Evolutionary conservation across 352 stramenopile species (phyloP), one percentile per base, ranked within the genome.

Genomic region (Pilasporangium apinafurcum): DNA sequence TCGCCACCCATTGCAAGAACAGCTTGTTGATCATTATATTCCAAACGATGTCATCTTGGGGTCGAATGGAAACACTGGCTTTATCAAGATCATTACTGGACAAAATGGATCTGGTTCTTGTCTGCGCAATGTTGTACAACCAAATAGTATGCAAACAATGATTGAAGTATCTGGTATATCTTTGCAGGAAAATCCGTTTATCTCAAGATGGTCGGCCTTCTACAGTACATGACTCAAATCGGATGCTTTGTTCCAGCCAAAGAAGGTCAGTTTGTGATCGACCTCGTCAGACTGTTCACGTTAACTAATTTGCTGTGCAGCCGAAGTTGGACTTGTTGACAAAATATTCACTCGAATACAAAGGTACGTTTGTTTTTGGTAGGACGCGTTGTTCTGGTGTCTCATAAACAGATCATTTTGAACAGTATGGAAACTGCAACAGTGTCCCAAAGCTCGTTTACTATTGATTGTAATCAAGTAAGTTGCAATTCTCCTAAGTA

Each of bases 381-480:
- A 31, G 20, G 14, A 34, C 6, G 20, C 14, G 17, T 37, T 24
- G n/a, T 14, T 20, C 9, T 27, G 18, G 8, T 1, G 8, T 5
- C 13, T 16, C 20, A 1, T 30, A 18, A n/a, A 39, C 9, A 33
- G 21, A 30, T 34, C 4, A 6, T 8, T 6, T 44, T 8, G 16
- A 40, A 22, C 25, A 91, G 82, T 47, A 69, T 92, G 54, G 83
- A 95, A 53, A 88, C 78, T 21, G 69, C 65, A 7, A 70, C 62
- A 25, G 59, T 87, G 12, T 81, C 73, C 2, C 80, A 92, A 34
- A 92, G 80, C 44, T 92, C 83, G 5, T 95, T 95, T 39, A 92
- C 83, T 6, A 92, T 95, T 27, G 83, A 95, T 53, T 92, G 78
- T 56, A 86, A 75, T 21, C 83, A 94, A 65, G 83, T 92, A 20